Percentiles rank a stretch among this genome's conserved stretches.
These are phyloP conservation scores for Teratosphaeria epicoccoides DNA, from an alignment of 2,329 filamentous ascomycete species.

Conservation along the genomic window DNA sequence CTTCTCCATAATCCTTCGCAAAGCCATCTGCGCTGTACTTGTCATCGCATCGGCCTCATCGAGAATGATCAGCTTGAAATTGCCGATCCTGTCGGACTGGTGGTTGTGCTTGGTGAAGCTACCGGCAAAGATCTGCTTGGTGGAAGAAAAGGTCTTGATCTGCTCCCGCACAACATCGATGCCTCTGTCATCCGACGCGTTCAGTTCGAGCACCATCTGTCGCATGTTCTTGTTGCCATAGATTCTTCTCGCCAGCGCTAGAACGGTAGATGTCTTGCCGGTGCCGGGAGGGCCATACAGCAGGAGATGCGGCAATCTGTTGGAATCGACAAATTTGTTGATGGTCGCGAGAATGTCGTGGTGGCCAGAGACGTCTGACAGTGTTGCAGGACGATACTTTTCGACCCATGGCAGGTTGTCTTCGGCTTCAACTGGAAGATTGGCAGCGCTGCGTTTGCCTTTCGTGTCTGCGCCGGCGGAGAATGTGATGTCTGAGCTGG, in stretches of 20 bases:
- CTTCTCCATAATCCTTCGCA: slow-evolving; percentile 96
- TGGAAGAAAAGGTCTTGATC: slow-evolving; percentile 98
- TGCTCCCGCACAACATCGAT: slow-evolving; percentile 97
- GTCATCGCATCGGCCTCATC: slow-evolving; percentile 99
- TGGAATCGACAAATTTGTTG: slow-evolving; percentile 92
- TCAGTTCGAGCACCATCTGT: slow-evolving; percentile 97
- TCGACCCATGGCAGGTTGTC: slow-evolving; percentile 96
- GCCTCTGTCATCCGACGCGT: slow-evolving; percentile 91
- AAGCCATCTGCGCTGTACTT: slow-evolving; percentile 93
- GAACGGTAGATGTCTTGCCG: slow-evolving; percentile 92
- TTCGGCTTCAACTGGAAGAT: slow-evolving; percentile 85
- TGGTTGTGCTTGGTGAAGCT: slow-evolving; percentile 25
- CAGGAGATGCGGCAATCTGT: slow-evolving; percentile 86
- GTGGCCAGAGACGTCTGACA: slow-evolving; percentile 90
- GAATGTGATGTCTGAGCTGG: slow-evolving; percentile 48
- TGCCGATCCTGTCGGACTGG: slow-evolving; percentile 44
- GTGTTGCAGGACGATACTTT: slow-evolving; percentile 82
- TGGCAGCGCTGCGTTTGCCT: slow-evolving; percentile 84
- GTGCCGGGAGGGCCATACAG: slow-evolving; percentile 95
- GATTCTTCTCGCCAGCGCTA: slow-evolving; percentile 84
- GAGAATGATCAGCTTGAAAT: slow-evolving; percentile 91
- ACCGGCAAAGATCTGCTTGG: slow-evolving; percentile 81
- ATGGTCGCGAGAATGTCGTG: slow-evolving; percentile 96
- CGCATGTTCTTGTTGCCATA: slow-evolving; percentile 88
- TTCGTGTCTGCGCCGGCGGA: slow-evolving; percentile 62